phyloP scores from a whole-genome alignment of 2,329 filamentous ascomycete species.

The Ascomycota sp. region DNA sequence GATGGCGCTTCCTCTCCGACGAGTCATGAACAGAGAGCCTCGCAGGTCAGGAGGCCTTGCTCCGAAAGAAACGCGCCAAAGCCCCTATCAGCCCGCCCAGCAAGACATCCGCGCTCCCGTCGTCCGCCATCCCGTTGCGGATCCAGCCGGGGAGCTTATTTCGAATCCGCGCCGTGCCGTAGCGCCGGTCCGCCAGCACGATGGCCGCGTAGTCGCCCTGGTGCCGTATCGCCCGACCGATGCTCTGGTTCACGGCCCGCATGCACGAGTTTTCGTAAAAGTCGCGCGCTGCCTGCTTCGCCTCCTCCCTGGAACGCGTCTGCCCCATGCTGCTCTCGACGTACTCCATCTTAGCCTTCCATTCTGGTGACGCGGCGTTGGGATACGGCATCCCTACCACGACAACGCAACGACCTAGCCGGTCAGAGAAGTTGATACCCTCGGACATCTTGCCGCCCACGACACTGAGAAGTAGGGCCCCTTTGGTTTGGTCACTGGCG shows the following conservation, averaged over 20 bases:
- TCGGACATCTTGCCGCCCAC: conserved; percentile 89
- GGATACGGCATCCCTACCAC: conserved; percentile 88
- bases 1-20: not conserved
- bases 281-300: conserved; percentile 41
- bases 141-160: conserved; percentile 82
- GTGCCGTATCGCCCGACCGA: conserved; percentile 80
- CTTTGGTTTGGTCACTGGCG: conserved; percentile 12
- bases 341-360: conserved; percentile 79
- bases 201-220: conserved; percentile 76
- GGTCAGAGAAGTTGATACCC: conserved; percentile 93
- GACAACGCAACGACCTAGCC: conserved; percentile 67
- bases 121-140: conserved; percentile 34
- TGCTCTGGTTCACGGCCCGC: conserved; percentile 90
- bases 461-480: conserved; percentile 69
- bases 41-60: conserved; percentile 12
- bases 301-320: conserved; percentile 9
- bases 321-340: conserved; percentile 38
- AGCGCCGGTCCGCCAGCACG: conserved; percentile 61
- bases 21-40: not conserved
- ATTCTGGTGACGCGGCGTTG: conserved; percentile 71
- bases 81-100: conserved; percentile 36
- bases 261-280: conserved; percentile 93
- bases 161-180: conserved; percentile 48
- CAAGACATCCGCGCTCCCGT: conserved; percentile 19
- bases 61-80: conserved; percentile 33